Evolutionary conservation across 306 rosid species (phyloP).

Genomic region (Morella rubra): DNA sequence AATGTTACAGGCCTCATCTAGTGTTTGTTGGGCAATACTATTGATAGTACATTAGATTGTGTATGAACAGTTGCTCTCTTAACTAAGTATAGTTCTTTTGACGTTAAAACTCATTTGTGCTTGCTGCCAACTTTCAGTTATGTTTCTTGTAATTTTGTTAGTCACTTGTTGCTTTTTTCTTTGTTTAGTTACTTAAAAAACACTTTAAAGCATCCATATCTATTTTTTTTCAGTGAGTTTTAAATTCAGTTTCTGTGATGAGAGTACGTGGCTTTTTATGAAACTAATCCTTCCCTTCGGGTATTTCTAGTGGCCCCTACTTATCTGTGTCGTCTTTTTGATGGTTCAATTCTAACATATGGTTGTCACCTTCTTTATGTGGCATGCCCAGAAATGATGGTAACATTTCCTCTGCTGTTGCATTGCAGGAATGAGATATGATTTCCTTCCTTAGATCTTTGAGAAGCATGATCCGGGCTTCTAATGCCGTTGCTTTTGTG

Average conservation of each 20-base stretch:
- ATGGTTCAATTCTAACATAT: no score
- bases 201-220: background rate
- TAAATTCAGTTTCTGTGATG: background rate
- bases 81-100: background rate
- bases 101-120: background rate
- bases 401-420: no score
- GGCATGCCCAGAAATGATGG: no score
- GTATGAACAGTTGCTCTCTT: background rate
- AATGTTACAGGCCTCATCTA: background rate
- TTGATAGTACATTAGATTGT: background rate
- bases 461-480: no score
- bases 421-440: no score
- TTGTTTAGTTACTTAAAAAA: background rate
- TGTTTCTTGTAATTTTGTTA: background rate
- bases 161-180: background rate
- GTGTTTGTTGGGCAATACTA: background rate
- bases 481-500: no score
- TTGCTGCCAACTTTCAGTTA: background rate
- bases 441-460: no score
- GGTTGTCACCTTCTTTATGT: no score
- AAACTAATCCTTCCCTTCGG: background rate
- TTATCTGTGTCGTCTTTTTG: no score
- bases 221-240: background rate
- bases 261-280: background rate
- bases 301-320: background rate